phyloP scores from a whole-genome alignment of 306 rosid genomes.

The Pueraria montana region DNA sequence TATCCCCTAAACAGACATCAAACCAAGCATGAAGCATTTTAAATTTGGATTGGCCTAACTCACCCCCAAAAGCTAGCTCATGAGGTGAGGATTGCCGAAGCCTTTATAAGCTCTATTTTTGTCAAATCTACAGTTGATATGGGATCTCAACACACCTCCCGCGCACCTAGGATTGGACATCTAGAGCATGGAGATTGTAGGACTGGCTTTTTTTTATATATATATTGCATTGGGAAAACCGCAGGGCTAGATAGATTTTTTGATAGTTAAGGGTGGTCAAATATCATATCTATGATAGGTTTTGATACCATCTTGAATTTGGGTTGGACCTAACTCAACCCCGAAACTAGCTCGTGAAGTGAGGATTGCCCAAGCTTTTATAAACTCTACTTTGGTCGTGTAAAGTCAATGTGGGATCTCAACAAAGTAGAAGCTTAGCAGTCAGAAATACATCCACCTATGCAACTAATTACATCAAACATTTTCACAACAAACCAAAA shows the following conservation, averaged over 20 bases:
- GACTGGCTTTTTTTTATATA: not conserved
- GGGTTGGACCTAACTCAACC: no score
- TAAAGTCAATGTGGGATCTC: not conserved
- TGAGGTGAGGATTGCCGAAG: not conserved
- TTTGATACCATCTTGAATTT: not conserved
- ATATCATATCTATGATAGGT: not conserved
- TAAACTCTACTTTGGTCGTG: not conserved
- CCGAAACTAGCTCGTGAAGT: no score
- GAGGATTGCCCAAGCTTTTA: not conserved
- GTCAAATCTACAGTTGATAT: not conserved
- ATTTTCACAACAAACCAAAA: slow-evolving; percentile 29
- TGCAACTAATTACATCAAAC: slow-evolving; percentile 22
- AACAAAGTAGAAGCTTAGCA: slow-evolving; percentile 17
- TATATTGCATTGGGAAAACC: not conserved
- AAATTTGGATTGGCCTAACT: not conserved
- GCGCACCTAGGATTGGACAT: not conserved
- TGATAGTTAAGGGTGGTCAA: not conserved
- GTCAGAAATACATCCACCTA: slow-evolving; percentile 2
- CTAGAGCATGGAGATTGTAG: not conserved
- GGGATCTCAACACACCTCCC: not conserved
- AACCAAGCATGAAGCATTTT: slow-evolving; percentile 32
- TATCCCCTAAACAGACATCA: slow-evolving; percentile 9
- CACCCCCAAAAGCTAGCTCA: not conserved
- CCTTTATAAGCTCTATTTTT: not conserved
- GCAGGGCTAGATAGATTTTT: not conserved